Percentiles rank a stretch among this genome's conserved stretches.
phyloP scores from a whole-genome alignment of 371 early-diverging fungal species.

The Mucor mucedo region DNA sequence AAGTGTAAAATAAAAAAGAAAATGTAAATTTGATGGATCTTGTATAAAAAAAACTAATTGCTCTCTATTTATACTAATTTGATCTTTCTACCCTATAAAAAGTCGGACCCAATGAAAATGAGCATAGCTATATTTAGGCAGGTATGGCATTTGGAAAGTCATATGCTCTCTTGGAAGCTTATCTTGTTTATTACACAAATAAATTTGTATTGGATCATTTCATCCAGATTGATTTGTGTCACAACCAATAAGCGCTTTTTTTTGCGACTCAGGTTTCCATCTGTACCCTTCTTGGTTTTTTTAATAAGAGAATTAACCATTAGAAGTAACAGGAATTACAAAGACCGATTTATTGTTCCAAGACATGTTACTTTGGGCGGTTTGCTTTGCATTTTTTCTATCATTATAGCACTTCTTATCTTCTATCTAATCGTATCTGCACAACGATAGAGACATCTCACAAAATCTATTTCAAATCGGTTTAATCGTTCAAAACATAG shows the following conservation, averaged over 20 bases:
- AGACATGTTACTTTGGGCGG: no score
- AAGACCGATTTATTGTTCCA: no score
- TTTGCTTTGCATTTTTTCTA: background rate
- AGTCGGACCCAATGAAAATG: constrained; percentile 7
- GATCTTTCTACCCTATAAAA: constrained; percentile 10
- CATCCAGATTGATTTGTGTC: constrained; percentile 6
- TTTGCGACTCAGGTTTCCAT: background rate
- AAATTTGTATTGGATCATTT: constrained; percentile 6
- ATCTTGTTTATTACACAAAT: constrained; percentile 9
- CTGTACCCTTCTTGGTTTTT: no score
- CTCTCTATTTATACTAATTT: constrained; percentile 12
- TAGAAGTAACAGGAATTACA: no score
- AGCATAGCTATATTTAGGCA: constrained; percentile 8
- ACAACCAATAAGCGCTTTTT: background rate
- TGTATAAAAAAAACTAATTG: background rate
- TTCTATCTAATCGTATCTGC: no score
- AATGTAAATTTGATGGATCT: background rate
- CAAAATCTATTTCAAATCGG: background rate
- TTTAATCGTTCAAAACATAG: constrained; percentile 4
- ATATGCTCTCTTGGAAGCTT: constrained; percentile 20
- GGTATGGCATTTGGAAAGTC: constrained; percentile 9
- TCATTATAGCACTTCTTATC: background rate
- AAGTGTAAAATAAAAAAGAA: background rate
- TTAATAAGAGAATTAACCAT: no score
- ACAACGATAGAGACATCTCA: background rate